Evolutionary conservation across 768 basidiomycete genomes (phyloP), one percentile per base, ranked within the genome.

Genomic region (Tricholoma furcatifolium): DNA sequence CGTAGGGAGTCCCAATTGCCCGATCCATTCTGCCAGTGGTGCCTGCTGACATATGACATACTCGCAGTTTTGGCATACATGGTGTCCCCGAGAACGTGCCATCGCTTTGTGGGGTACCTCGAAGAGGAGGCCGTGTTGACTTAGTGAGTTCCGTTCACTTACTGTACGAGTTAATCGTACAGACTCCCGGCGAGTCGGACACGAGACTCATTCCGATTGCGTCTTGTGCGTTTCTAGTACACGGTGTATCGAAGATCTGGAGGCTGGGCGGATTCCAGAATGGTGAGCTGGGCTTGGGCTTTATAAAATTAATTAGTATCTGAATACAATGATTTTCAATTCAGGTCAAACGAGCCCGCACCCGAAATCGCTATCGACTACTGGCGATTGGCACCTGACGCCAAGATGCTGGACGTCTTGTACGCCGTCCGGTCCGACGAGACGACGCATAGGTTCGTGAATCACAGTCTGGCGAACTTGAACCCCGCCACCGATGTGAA

Each of bases 91-190:
- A 76, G 74, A 53, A 78, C 79, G 15, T 90, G 87, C 62, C 95
- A 96, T 70, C 89, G 95, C 35, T 97, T 97, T 65, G 95, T 98
- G 43, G 93, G 85, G 35, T 74, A 90, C 63, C 76, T 96, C 10
- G 97, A 99, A 62, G 97, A 99, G 74, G 95, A 99, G 67, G 96
- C 97, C 10, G 91, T 95, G 8, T 49, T 85, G 46, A 98, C 96
- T 15, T 97, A 97, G 90, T 90, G 64, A 56, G 87, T 73, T 41
- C 48, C 30, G 36, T n/a, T n/a, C n/a, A n/a, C n/a, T n/a, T n/a
- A n/a, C n/a, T n/a, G n/a, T n/a, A n/a, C n/a, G 42, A 12, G 15
- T 17, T 38, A 40, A 38, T 34, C 44, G 57, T 49, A 55, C 6
- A 27, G n/a, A n/a, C 27, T 36, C 10, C 14, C 20, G 11, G 14